Evolutionary conservation across 306 rosid species (phyloP).

Genomic region (Calophaca sinica): DNA sequence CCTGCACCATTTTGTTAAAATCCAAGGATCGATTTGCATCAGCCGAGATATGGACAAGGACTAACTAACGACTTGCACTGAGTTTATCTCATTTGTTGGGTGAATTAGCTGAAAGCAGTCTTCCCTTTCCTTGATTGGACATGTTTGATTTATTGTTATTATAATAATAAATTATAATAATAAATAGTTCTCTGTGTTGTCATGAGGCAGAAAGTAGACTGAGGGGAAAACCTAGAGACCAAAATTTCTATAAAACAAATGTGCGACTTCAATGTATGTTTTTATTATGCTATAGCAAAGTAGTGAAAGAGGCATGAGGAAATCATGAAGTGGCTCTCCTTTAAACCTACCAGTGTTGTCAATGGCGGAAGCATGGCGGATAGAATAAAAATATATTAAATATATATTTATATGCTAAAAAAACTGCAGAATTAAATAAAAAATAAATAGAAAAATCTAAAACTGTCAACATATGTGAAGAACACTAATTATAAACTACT

Average conservation of each 20-base stretch:
- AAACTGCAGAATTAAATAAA: too few relatives aligned
- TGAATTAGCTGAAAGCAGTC: constrained; percentile 3
- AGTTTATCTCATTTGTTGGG: constrained; percentile 4
- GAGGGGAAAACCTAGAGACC: constrained; percentile 5
- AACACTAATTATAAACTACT: too few relatives aligned
- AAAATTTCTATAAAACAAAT: neutral
- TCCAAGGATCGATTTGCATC: constrained; percentile 20
- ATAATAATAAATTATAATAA: too few relatives aligned
- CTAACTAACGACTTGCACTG: constrained; percentile 1
- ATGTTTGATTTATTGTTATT: constrained; percentile 4
- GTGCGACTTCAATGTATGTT: neutral
- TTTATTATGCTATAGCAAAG: neutral
- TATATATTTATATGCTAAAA: too few relatives aligned
- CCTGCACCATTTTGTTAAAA: constrained; percentile 25
- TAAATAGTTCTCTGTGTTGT: neutral
- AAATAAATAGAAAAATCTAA: too few relatives aligned
- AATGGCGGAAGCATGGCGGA: too few relatives aligned
- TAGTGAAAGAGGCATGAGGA: neutral
- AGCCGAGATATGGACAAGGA: neutral
- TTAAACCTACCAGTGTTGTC: too few relatives aligned
- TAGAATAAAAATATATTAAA: too few relatives aligned
- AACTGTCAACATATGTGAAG: too few relatives aligned
- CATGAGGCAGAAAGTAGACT: constrained; percentile 13
- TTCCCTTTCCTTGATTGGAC: neutral
- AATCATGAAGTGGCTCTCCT: neutral